Base-by-base conservation (phyloP, 192 early-diverging fungal genomes). In the Coemansia sp. region DNA sequence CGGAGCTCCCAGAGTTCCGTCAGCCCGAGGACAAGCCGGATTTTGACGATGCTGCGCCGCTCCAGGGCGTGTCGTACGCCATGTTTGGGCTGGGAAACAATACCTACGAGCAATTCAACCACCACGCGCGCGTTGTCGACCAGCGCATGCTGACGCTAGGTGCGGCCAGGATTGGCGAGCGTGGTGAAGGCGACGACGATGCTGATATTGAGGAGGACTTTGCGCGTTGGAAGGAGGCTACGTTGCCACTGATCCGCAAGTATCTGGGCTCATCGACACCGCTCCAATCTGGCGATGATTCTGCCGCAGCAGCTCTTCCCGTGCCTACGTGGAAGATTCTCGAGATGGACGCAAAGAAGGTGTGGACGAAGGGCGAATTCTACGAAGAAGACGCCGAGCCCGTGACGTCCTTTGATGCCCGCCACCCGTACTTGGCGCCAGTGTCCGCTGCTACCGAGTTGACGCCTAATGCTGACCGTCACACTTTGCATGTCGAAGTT, bases 181-280 rank as follows among this genome's bases (percentile, higher is more conserved):
- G 85, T 48, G 98, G 98, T 42, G 95, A 97, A 77, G 98, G 98
- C 64, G 98, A 99, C 85, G 98, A 99, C 77, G 95, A 99, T 78
- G 88, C 88, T 45, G 94, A 91, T 66, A 81, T 98, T 62, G 98
- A 99, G 76, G 98, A 97, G 66, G 96, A 99, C 75, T 99, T 95
- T 75, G 76, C 95, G 34, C 88, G 89, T 44, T 99, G 98, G 98
- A 95, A 97, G 85, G 92, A 93, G 8, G 85, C 87, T 38, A 88
- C 92, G 69, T 86, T 96, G 87, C 89, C 88, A 44, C 87, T 86
- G 51, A 86, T 95, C 44, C 89, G 90, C 68, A 86, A 87, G 59
- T 86, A 87, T 51, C 87, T 96, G 71, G 89, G 88, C 8, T 66
- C 75, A 11, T 67, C 72, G 12, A 72, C 85, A 10, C 78, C 80